Conservation (phyloP, 192 early-diverging fungal species). For the Pilobolus umbonatus region DNA sequence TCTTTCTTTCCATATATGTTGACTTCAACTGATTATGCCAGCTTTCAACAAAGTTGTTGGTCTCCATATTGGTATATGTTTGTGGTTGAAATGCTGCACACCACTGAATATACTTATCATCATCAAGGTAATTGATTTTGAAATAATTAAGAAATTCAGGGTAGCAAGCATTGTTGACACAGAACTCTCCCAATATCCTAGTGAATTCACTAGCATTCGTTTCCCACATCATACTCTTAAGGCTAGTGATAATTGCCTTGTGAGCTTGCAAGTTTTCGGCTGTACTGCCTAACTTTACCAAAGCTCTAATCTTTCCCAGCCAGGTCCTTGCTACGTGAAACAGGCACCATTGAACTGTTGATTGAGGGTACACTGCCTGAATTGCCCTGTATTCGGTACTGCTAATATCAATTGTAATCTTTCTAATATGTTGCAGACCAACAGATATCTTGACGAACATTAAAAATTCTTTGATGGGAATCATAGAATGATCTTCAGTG, state of each 20-base stretch:
- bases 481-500: not conserved
- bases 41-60: conserved; percentile 10
- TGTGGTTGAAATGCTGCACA: not conserved
- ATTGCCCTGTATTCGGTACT: not conserved
- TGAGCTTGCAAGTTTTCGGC: not conserved
- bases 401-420: conserved; percentile 1
- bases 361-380: not conserved
- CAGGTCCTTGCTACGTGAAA: conserved; percentile 4
- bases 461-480: not conserved
- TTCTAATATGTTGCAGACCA: not conserved
- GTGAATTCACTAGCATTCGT: not conserved
- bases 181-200: not conserved
- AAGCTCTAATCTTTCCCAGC: not conserved
- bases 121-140: not conserved
- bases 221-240: conserved; percentile 3
- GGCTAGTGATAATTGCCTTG: not conserved
- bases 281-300: not conserved
- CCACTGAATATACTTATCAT: not conserved
- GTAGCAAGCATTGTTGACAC: not conserved
- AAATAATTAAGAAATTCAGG: not conserved
- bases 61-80: conserved; percentile 1
- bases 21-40: conserved; percentile 14
- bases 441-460: not conserved
- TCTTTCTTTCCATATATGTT: not conserved
- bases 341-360: not conserved